phyloP scores from a whole-genome alignment of 495 filamentous ascomycete species.

The Penicillium goetzii region DNA sequence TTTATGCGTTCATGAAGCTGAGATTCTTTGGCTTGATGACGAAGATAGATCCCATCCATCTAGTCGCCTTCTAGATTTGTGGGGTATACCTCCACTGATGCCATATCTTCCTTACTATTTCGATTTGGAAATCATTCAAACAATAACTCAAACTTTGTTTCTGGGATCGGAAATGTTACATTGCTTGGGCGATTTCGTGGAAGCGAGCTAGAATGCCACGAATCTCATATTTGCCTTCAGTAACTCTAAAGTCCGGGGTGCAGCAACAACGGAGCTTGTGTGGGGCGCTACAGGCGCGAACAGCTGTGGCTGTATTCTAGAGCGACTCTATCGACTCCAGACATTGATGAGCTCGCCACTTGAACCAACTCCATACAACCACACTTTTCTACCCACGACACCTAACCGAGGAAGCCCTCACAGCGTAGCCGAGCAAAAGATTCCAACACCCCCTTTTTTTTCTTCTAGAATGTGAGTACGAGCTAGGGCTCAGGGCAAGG shows the following conservation, averaged over 20 bases:
- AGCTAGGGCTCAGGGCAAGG: slow-evolving; percentile 38
- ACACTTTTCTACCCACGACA: background rate
- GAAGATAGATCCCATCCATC: no score
- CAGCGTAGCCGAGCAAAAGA: background rate
- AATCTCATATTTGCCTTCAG: background rate
- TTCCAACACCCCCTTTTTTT: background rate
- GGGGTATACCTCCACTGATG: no score
- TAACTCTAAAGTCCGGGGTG: background rate
- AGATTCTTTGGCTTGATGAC: no score
- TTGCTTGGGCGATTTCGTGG: background rate
- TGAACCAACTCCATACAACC: background rate
- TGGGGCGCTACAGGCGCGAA: background rate
- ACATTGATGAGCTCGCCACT: background rate
- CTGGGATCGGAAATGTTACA: background rate
- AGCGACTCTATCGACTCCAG: background rate
- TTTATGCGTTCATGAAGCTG: no score
- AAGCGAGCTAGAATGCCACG: background rate
- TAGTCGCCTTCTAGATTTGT: no score
- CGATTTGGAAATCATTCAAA: no score
- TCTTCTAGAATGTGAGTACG: slow-evolving; percentile 6
- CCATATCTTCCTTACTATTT: no score
- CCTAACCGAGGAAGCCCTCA: background rate
- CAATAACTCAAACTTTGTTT: no score
- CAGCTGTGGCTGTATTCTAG: background rate
- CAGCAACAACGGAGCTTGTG: background rate